These are phyloP conservation scores for Diaporthe velutina DNA, from an alignment of 2,329 filamentous ascomycete genomes.

Conservation along the genomic window DNA sequence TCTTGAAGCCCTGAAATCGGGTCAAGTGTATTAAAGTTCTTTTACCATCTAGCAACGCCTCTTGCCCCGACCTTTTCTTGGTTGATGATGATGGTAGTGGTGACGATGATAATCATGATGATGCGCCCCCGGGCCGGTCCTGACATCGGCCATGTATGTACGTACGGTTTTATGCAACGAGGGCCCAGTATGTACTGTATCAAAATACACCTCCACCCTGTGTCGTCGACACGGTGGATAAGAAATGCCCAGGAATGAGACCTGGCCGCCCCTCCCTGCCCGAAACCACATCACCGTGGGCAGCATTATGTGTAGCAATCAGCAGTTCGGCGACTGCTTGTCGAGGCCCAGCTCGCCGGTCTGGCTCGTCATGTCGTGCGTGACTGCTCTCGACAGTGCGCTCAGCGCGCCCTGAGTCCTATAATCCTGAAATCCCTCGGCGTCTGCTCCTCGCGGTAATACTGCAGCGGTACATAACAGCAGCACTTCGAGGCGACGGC, in stretches of 20 bases:
- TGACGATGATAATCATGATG: slow-evolving; percentile 7
- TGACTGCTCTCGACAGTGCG: slow-evolving; percentile 8
- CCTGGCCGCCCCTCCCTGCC: not conserved
- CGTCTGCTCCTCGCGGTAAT: not conserved
- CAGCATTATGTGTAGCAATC: slow-evolving; percentile 17
- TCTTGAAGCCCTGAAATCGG: not conserved
- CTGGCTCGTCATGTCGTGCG: not conserved
- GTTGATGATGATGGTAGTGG: not conserved
- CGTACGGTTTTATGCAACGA: slow-evolving; percentile 16
- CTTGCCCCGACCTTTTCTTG: not conserved
- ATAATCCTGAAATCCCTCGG: not conserved
- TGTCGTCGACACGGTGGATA: not conserved
- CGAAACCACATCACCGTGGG: slow-evolving; percentile 1
- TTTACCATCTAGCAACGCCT: slow-evolving; percentile 34
- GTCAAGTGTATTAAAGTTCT: slow-evolving; percentile 20
- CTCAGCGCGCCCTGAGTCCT: not conserved
- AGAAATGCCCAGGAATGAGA: not conserved
- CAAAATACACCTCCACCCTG: slow-evolving; percentile 3
- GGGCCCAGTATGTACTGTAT: slow-evolving; percentile 26
- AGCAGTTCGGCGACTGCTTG: not conserved
- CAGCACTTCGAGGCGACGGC: not conserved
- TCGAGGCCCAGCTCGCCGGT: not conserved
- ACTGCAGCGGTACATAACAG: not conserved
- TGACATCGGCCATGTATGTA: slow-evolving; percentile 25
- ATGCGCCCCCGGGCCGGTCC: not conserved